These are phyloP conservation scores for Pulveroboletus sp. DNA, from an alignment of 768 basidiomycete species.

Conservation along the genomic window DNA sequence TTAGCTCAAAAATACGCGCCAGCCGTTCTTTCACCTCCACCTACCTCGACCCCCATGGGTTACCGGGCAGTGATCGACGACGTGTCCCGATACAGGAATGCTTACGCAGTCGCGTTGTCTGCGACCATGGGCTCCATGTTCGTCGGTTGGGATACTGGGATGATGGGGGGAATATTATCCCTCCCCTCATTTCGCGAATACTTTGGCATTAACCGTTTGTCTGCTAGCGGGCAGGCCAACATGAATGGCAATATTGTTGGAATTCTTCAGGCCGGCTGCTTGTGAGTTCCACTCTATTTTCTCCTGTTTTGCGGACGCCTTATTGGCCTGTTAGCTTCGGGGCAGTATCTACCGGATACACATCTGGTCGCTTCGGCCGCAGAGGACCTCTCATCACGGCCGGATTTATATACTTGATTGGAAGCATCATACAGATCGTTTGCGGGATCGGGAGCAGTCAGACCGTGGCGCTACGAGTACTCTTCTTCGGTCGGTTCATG, in stretches of 20 bases:
- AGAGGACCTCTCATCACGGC: slow-evolving; percentile 43
- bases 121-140: slow-evolving; percentile 49
- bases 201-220: slow-evolving; percentile 44
- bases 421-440: slow-evolving; percentile 47
- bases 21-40: no score
- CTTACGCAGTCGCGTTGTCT: slow-evolving; percentile 42
- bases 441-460: slow-evolving; percentile 40
- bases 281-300: slow-evolving; percentile 31
- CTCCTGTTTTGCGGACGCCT: neutral
- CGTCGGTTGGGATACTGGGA: slow-evolving; percentile 48
- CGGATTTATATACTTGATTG: slow-evolving; percentile 46
- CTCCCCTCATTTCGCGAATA: slow-evolving; percentile 46
- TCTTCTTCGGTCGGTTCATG: slow-evolving; percentile 53
- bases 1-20: no score
- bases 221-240: slow-evolving; percentile 35
- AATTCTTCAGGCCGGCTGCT: slow-evolving; percentile 46
- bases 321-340: slow-evolving; percentile 35
- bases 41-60: no score
- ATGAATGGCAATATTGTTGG: slow-evolving; percentile 53
- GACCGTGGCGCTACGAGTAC: slow-evolving; percentile 34
- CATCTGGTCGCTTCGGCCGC: slow-evolving; percentile 44
- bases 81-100: no score
- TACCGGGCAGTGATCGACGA: no score
- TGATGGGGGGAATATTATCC: slow-evolving; percentile 50
- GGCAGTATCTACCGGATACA: slow-evolving; percentile 38